Evolutionary conservation across 2,329 filamentous ascomycete species (phyloP), one percentile per base, ranked within the genome.

Genomic region (Colletotrichum coccodes): DNA sequence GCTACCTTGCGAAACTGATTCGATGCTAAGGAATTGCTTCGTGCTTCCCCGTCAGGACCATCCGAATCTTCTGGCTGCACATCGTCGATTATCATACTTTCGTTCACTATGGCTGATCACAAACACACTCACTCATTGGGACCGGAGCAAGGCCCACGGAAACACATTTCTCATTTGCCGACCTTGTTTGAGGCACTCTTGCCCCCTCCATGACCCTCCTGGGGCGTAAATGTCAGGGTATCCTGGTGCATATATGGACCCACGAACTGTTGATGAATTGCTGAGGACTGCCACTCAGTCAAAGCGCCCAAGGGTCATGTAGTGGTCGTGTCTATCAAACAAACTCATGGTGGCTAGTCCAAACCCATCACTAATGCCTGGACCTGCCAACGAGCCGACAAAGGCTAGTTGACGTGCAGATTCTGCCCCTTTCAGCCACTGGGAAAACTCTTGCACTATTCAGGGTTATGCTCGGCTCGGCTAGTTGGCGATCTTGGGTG

Each of bases 41-140:
- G n/a, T 34, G n/a, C 53, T 64, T 59, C 53, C 53, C 53, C 47
- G 60, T 53, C n/a, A 46, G 28, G 65, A 34, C 42, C 52, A 38
- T 28, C 26, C 40, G n/a, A n/a, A 18, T 59, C 30, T 46, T 21
- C 47, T 56, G 11, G 30, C 14, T 23, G 18, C 14, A 44, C n/a
- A 18, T 50, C n/a, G 16, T 18, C 14, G 21, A 47, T 21, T 21
- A 30, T 47, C 36, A 58, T 7, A 12, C 18, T 16, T 28, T 14
- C 30, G 14, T 36, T 46, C 42, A 30, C 36, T 54, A 40, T 21
- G n/a, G 46, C 46, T 53, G 32, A 2, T 9, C 3, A 34, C 18
- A 23, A 32, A 4, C 18, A 46, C n/a, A 12, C 21, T 2, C 47
- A 23, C n/a, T 54, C n/a, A 28, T 49, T 40, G 30, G 30, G 12